phyloP scores from a whole-genome alignment of 495 filamentous ascomycete genomes.

The Neurospora sublineolata region DNA sequence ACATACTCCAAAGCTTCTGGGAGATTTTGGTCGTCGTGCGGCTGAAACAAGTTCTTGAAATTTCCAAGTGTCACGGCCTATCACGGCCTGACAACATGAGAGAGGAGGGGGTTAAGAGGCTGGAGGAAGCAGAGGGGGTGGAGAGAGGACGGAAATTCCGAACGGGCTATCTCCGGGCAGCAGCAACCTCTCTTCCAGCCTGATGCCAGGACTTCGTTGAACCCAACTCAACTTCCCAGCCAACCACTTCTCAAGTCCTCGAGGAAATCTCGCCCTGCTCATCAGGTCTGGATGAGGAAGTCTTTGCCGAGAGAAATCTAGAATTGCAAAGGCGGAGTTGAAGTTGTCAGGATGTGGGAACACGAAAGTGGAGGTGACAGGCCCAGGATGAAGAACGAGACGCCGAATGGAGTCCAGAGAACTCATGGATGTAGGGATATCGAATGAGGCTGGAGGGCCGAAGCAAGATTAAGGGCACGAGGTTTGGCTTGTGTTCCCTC shows the following conservation, averaged over 20 bases:
- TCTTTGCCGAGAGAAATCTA: background rate
- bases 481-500: background rate
- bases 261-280: background rate
- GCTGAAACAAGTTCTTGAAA: background rate
- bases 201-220: background rate
- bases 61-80: background rate
- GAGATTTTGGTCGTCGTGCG: background rate
- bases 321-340: background rate
- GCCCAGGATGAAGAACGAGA: background rate
- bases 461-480: background rate
- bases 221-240: background rate
- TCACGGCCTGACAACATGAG: background rate
- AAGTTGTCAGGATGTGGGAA: background rate
- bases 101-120: background rate
- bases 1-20: background rate
- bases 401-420: background rate
- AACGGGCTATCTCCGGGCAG: background rate
- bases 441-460: background rate
- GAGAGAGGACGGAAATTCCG: too few relatives aligned
- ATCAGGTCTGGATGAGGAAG: background rate
- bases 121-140: too few relatives aligned
- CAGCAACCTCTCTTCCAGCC: background rate
- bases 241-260: background rate
- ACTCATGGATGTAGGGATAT: background rate
- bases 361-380: background rate